These are phyloP conservation scores for Ogataea parapolymorpha DNA, from an alignment of 805 yeast species.

Conservation along the genomic window DNA sequence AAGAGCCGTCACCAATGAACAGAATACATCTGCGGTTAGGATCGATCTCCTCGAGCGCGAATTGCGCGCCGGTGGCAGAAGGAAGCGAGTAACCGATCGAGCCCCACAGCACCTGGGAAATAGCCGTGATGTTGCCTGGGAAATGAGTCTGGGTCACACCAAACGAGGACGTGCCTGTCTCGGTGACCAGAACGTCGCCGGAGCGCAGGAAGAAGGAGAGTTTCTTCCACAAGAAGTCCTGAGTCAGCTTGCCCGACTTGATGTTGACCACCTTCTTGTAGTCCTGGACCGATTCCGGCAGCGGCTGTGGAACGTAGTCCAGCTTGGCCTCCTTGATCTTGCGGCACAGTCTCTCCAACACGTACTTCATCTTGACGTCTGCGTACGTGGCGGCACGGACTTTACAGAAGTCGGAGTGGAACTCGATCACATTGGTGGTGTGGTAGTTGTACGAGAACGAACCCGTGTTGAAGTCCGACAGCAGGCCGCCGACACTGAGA, in stretches of 20 bases:
- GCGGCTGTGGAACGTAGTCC: slow-evolving; percentile 49
- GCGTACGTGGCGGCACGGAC: slow-evolving; percentile 68
- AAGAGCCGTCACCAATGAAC: slow-evolving; percentile 74
- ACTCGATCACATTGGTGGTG: slow-evolving; percentile 72
- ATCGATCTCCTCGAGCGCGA: slow-evolving; percentile 63
- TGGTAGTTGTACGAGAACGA: slow-evolving; percentile 74
- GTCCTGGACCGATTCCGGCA: slow-evolving; percentile 41
- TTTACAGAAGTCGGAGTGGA: slow-evolving; percentile 74
- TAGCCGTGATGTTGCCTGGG: slow-evolving; percentile 61
- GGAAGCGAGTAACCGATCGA: slow-evolving; percentile 72
- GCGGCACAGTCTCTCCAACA: slow-evolving; percentile 42
- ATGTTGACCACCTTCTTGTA: slow-evolving; percentile 46
- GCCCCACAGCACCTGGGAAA: slow-evolving; percentile 75
- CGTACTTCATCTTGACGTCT: slow-evolving; percentile 66
- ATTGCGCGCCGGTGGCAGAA: slow-evolving; percentile 63
- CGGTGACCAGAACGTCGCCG: slow-evolving; percentile 66
- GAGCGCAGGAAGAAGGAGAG: slow-evolving; percentile 58
- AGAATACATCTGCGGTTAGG: slow-evolving; percentile 60
- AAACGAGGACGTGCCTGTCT: slow-evolving; percentile 74
- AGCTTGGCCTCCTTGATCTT: slow-evolving; percentile 33
- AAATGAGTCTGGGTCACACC: slow-evolving; percentile 65
- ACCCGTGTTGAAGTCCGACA: slow-evolving; percentile 90
- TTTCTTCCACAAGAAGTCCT: slow-evolving; percentile 68
- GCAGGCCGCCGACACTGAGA: slow-evolving; percentile 74
- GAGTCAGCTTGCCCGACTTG: slow-evolving; percentile 45